Evolutionary conservation across 2,329 filamentous ascomycete genomes (phyloP).

Genomic region (Bimuria novae-zelandiae): DNA sequence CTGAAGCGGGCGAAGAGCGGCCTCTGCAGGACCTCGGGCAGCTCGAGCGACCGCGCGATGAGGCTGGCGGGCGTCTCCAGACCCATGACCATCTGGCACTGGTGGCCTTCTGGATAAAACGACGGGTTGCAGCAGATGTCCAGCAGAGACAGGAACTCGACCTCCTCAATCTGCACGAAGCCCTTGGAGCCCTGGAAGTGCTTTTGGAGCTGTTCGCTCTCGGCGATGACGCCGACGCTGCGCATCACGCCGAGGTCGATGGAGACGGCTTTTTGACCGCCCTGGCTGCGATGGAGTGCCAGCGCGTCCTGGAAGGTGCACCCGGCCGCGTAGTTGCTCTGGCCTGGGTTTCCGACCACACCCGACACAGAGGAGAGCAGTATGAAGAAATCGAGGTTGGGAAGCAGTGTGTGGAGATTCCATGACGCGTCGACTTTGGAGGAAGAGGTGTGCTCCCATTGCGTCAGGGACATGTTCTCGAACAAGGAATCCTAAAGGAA

Average conservation of each 20-base stretch:
- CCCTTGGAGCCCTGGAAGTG: neutral
- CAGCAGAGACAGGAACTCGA: constrained; percentile 26
- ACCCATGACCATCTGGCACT: constrained; percentile 24
- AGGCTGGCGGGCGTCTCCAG: constrained; percentile 22
- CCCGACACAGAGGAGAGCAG: constrained; percentile 27
- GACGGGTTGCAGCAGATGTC: constrained; percentile 22
- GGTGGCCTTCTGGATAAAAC: neutral
- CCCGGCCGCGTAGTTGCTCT: constrained; percentile 32
- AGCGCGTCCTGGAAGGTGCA: constrained; percentile 33
- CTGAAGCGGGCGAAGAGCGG: constrained; percentile 8
- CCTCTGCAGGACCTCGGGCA: neutral
- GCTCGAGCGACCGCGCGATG: constrained; percentile 12
- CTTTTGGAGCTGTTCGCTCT: constrained; percentile 6
- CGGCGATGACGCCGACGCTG: constrained; percentile 21
- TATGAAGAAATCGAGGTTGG: constrained; percentile 32
- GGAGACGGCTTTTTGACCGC: constrained; percentile 20
- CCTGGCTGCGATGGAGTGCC: constrained; percentile 21
- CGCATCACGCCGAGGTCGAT: constrained; percentile 24
- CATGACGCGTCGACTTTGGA: constrained; percentile 43
- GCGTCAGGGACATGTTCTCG: constrained; percentile 21
- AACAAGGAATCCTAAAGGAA: constrained; percentile 18
- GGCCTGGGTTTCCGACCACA: constrained; percentile 24
- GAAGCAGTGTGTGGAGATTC: constrained; percentile 30
- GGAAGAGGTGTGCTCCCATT: constrained; percentile 15
- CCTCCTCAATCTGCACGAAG: neutral